Evolutionary conservation across 176 grass and related monocot species (phyloP), one percentile per base, ranked within the genome.

Genomic region (Echinochloa phyllopogon): DNA sequence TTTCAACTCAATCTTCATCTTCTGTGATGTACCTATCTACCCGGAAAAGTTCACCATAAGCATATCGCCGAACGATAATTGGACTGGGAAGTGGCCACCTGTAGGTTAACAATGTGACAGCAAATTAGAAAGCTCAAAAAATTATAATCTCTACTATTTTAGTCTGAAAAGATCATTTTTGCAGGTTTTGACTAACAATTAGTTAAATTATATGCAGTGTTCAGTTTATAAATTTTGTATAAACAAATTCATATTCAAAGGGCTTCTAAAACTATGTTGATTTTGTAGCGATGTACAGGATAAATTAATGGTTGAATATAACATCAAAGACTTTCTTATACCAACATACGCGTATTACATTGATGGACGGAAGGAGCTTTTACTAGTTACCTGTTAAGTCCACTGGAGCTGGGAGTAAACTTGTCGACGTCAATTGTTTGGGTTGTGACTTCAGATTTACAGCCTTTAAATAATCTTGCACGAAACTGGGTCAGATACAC

Each of bases 401-500:
- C 53, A 15, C 48, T 15, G 48, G 48, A 50, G 52, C 51, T 72
- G 11, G 80, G 67, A 45, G 52, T 59, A 60, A 82, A 72, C 17
- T 60, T 82, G 52, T 82, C 41, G 6, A 71, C 24, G 3, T 36
- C 57, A 24, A 82, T 72, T n/a, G 39, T 82, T 82, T 25, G 56
- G 11, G 66, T 82, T 15, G 24, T 60, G 16, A 3, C 42, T 82
- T 59, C 80, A 47, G 15, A 71, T 72, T 71, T 82, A 50, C 39
- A 16, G 43, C 52, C 67, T 72, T 17, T 82, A 69, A 21, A 43
- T 15, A 16, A 59, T 82, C 18, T 45, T 6, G 24, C 52, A 44
- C 42, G 52, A 45, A 82, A 82, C 66, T 82, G 80, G 23, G 57
- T 82, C 33, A 24, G 12, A 82, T 33, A 58, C 29, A 45, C 9